phyloP scores from a whole-genome alignment of 225 moss, liverwort and hornwort genomes.

The Polytrichum commune region DNA sequence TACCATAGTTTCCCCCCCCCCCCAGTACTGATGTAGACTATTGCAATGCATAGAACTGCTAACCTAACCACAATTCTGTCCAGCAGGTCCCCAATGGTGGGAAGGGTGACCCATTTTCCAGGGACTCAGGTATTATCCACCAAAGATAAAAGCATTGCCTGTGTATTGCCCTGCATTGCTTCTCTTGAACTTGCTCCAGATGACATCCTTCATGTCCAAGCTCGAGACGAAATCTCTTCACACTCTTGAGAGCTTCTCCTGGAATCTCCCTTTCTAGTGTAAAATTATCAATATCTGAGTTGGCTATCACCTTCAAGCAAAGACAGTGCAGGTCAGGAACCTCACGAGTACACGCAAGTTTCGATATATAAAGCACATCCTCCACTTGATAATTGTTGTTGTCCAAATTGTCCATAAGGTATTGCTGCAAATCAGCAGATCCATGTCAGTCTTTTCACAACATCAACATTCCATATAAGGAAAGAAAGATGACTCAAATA shows the following conservation, averaged over 20 bases:
- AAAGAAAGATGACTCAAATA: too few relatives aligned
- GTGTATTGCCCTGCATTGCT: conserved; percentile 11
- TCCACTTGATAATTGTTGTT: not conserved
- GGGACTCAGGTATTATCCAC: conserved; percentile 6
- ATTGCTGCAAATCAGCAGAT: not conserved
- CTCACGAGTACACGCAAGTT: not conserved
- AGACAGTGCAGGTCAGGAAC: conserved; percentile 2
- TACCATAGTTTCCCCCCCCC: too few relatives aligned
- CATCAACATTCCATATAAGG: too few relatives aligned
- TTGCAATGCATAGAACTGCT: conserved; percentile 1
- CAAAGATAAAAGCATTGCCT: conserved; percentile 13
- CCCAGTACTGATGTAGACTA: conserved; percentile 5
- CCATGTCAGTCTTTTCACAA: not conserved
- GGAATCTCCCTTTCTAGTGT: conserved; percentile 11
- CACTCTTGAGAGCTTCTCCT: conserved; percentile 11
- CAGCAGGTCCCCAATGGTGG: conserved; percentile 7
- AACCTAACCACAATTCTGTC: conserved; percentile 5
- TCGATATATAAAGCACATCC: not conserved
- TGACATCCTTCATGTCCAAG: not conserved
- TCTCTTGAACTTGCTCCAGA: conserved; percentile 1
- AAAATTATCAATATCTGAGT: not conserved
- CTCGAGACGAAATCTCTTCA: not conserved
- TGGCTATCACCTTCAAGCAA: not conserved
- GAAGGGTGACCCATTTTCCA: conserved; percentile 7
- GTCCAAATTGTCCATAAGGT: conserved; percentile 4